Percentiles rank a stretch among this genome's conserved stretches.
Evolutionary conservation across 2,329 filamentous ascomycete species (phyloP).

Genomic region (Nemania sp.): DNA sequence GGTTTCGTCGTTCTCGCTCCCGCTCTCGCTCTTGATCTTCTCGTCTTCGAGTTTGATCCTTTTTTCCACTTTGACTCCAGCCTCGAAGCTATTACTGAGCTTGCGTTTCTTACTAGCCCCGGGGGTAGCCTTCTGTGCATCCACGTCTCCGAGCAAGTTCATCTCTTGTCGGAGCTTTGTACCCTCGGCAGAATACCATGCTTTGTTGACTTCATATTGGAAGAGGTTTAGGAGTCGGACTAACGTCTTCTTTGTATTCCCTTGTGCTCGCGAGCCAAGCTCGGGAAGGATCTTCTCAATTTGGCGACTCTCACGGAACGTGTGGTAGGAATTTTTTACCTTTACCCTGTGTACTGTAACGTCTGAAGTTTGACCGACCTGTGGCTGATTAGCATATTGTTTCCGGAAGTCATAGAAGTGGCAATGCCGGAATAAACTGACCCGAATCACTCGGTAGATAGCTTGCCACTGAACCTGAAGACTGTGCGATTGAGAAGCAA

Average conservation of each 20-base stretch:
- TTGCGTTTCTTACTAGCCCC: conserved; percentile 9
- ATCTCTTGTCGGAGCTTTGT: conserved; percentile 37
- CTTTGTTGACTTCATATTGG: conserved; percentile 43
- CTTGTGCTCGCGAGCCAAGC: conserved; percentile 44
- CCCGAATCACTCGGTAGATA: conserved; percentile 49
- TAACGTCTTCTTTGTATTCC: conserved; percentile 39
- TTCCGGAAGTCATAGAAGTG: neutral
- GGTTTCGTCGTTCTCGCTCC: neutral
- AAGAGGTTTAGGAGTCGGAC: conserved; percentile 48
- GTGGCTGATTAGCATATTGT: conserved; percentile 30
- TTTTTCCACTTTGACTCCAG: neutral
- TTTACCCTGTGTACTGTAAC: conserved; percentile 46
- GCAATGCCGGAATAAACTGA: conserved; percentile 26
- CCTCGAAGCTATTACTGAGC: neutral
- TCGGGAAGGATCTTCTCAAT: conserved; percentile 49
- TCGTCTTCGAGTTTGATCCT: neutral
- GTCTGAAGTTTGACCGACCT: conserved; percentile 47
- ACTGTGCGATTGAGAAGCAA: conserved; percentile 47
- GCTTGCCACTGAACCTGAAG: conserved; percentile 46
- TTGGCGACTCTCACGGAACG: conserved; percentile 48
- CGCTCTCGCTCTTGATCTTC: neutral
- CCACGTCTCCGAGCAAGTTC: conserved; percentile 38
- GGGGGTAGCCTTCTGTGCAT: neutral
- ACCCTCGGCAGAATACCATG: conserved; percentile 43
- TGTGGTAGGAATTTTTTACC: conserved; percentile 46